Base-by-base conservation (phyloP, 768 basidiomycete genomes). In the Pleurotus eryngii region DNA sequence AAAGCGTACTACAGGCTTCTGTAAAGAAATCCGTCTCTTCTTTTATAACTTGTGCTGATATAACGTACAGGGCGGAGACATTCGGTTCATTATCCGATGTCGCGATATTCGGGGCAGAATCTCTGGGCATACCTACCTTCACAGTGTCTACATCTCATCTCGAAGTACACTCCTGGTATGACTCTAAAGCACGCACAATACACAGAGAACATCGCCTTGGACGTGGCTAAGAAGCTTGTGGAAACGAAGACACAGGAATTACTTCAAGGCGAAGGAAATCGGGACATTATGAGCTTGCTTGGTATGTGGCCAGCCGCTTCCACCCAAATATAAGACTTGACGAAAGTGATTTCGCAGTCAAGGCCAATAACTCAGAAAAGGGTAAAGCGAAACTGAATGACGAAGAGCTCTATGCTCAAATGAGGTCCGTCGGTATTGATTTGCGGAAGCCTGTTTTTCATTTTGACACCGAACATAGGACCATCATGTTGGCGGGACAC, bases 281-380 rank as follows among this genome's bases (percentile, higher is more conserved):
- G 68, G 27, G 76, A 80, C 60, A 71, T 76, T 26, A 70, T 77
- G 70, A 75, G 73, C 60, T 63, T 81, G 38, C 66, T 83, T 38
- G 74, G 82, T 76, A 48, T 35, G 69, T 24, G 1, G 17, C 22
- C 38, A 51, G 17, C 48, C 27, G 26, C 20, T 18, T 51, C 24
- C 14, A 18, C 42, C 27, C 50, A 6, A 15, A n/a, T 57, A 14
- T 14, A 46, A 47, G 15, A n/a, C 30, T 11, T 35, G 11, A 35
- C 9, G 8, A 18, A 56, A 17, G 48, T 15, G 24, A 42, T 39
- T 20, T 39, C 46, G 5, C 46, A 83, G 83, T 83, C 46, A 77
- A 78, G 63, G 82, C 83, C 12, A 85, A 85, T 65, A 73, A 75
- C 9, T 74, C 80, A 1, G 77, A 82, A 61, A 68, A 80, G 48